Conservation (phyloP, 371 early-diverging fungal genomes). For the Mucor piriformis region DNA sequence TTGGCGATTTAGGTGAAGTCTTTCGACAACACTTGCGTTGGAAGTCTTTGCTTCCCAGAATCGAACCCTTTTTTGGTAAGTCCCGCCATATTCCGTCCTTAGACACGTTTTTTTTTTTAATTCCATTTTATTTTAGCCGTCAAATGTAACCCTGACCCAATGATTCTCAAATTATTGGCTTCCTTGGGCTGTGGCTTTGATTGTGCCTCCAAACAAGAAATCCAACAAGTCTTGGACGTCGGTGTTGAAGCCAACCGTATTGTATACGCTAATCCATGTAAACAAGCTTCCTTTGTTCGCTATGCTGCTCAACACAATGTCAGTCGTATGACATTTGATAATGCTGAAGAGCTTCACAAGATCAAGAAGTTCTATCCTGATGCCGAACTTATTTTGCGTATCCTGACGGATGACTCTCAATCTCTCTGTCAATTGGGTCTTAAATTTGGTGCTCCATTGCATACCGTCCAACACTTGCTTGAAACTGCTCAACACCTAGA, state of each 20-base stretch:
- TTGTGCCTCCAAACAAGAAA: conserved; percentile 89
- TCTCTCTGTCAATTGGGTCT: conserved; percentile 91
- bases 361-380: conserved; percentile 80
- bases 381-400: conserved; percentile 89
- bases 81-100: background rate
- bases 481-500: conserved; percentile 78
- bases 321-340: conserved; percentile 96
- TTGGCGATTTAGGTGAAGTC: conserved; percentile 90
- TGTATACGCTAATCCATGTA: conserved; percentile 98
- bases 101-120: too few relatives aligned
- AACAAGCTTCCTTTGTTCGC: conserved; percentile 92
- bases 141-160: conserved; percentile 94
- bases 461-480: conserved; percentile 71
- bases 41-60: conserved; percentile 81
- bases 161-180: conserved; percentile 83
- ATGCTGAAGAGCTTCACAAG: conserved; percentile 95
- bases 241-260: conserved; percentile 82
- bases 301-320: conserved; percentile 81
- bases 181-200: conserved; percentile 91
- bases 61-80: conserved; percentile 94
- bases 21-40: conserved; percentile 85
- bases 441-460: conserved; percentile 94
- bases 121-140: conserved; percentile 66
- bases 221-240: conserved; percentile 77
- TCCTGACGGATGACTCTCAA: conserved; percentile 93